These are phyloP conservation scores for Pleurotus ostreatus DNA, from an alignment of 768 basidiomycete species.

Conservation along the genomic window DNA sequence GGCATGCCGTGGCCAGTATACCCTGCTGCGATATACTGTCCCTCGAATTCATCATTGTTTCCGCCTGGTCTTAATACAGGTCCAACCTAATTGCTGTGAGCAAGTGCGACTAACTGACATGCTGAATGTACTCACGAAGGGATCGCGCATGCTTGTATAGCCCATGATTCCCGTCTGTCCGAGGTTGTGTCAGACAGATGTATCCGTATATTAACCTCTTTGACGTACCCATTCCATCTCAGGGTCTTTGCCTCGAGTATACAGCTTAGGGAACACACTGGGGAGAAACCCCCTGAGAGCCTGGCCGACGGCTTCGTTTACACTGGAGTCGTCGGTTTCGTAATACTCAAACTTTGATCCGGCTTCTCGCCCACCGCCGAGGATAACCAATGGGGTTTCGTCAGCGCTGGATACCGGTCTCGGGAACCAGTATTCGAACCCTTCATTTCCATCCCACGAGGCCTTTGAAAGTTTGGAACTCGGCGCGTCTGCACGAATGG, in stretches of 20 bases:
- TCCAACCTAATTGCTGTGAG: constrained; percentile 45
- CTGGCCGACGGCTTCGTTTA: constrained; percentile 44
- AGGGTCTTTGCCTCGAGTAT: constrained; percentile 42
- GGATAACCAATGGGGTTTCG: constrained; percentile 53
- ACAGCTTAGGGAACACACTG: constrained; percentile 49
- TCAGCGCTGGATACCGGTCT: constrained; percentile 33
- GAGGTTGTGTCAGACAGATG: background rate
- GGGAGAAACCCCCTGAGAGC: constrained; percentile 60
- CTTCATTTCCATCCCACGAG: constrained; percentile 48
- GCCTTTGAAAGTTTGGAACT: constrained; percentile 34
- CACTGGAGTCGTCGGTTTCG: constrained; percentile 50
- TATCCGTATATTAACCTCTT: background rate
- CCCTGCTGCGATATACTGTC: constrained; percentile 72
- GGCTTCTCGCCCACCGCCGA: constrained; percentile 64
- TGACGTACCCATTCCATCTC: constrained; percentile 79
- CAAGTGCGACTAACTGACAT: background rate
- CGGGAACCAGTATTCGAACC: constrained; percentile 83
- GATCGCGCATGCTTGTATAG: constrained; percentile 55
- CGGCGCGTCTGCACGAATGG: constrained; percentile 33
- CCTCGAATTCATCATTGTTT: constrained; percentile 29
- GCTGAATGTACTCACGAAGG: constrained; percentile 50
- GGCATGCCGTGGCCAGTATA: constrained; percentile 83
- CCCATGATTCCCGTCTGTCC: constrained; percentile 82
- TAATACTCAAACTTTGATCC: constrained; percentile 45
- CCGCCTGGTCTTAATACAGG: constrained; percentile 38